Evolutionary conservation across 2,329 filamentous ascomycete species (phyloP), one percentile per base, ranked within the genome.

Genomic region (Chaetomium sp.): DNA sequence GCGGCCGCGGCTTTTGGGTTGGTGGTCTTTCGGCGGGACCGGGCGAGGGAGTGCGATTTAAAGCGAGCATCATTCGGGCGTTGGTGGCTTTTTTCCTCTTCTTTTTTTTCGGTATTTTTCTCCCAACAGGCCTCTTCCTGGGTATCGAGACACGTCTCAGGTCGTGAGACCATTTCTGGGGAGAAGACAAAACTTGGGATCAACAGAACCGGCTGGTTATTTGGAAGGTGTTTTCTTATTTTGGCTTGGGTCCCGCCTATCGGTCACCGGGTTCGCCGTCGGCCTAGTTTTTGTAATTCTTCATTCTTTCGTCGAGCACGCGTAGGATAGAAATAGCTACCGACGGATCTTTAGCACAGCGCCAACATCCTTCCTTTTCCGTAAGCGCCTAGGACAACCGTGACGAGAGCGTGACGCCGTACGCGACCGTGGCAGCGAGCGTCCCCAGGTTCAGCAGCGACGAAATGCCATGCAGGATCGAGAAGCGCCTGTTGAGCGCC

Each of bases 381-480:
- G 81, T 76, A 12, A 19, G 35, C 13, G 35, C 3, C 35, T 19
- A 38, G 35, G 35, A 16, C 57, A 93, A 74, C 67, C 85, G 85
- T 67, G 85, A 82, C 13, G 87, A 88, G 54, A 99, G 79, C 9
- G 89, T 84, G 70, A 91, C 84, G 0, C 92, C 94, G 78, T 98
- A 98, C 71, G 83, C 87, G 3, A 96, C 73, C 50, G 89, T 88
- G 0, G 88, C 87, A 50, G 89, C 75, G 57, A 96, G 82, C 0
- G 87, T 89, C 1, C 84, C 77, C 65, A 98, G 74, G 75, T 97
- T 97, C 23, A 96, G 76, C 66, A 96, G 76, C 31, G 90, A 90
- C 8, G 92, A 96, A 56, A 91, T 79, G 6, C 93, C 92, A 77
- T 99, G 95, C 64, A 97, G 77, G 67, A 85, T 85, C 19, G 85